Base-by-base conservation (phyloP, 305 asterid species). In the Fraxinus xanthoxyloides region DNA sequence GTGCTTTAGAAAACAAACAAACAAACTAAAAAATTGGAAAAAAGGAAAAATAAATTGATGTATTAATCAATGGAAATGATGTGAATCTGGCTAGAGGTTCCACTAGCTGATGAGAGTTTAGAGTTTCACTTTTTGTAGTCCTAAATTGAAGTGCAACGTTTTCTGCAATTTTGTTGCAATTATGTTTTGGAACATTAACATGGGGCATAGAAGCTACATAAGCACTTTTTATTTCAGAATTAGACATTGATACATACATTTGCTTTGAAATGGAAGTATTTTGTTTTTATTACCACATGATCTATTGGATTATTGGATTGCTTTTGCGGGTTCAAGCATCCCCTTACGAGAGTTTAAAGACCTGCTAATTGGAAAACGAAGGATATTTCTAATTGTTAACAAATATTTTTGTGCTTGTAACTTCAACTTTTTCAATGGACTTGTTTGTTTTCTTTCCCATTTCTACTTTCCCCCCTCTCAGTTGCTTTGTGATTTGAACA, bases 401-500 rank as follows among this genome's bases (percentile, higher is more conserved):
- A 59, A 32, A n/a, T 7, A 51, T 67, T 75, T 80, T 75, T 76
- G 72, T 73, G 26, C 43, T 72, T 40, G 36, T 61, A 32, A 12
- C 61, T 28, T 40, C 79, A 82, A 54, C 54, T 70, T 70, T 43
- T 81, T 17, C 46, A 56, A 69, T 67, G n/a, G 63, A 63, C 78
- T 31, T 31, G 4, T 4, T 78, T 75, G 21, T 26, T 54, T 17
- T 13, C 72, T 35, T n/a, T 17, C 19, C 9, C 8, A 28, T 28
- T 43, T 13, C 26, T 1, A 48, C 76, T 63, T 54, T 0, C 31
- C 75, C 36, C 59, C 43, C 51, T 79, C 88, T 35, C 77, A 36
- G 32, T 38, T 59, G 76, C 77, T 81, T 83, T 83, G 63, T 84
- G 78, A 69, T 84, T 77, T 84, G 90, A 59, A 73, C 97, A 93